Conservation (phyloP, 352 stramenopile genomes). For the Phytophthora cactorum region DNA sequence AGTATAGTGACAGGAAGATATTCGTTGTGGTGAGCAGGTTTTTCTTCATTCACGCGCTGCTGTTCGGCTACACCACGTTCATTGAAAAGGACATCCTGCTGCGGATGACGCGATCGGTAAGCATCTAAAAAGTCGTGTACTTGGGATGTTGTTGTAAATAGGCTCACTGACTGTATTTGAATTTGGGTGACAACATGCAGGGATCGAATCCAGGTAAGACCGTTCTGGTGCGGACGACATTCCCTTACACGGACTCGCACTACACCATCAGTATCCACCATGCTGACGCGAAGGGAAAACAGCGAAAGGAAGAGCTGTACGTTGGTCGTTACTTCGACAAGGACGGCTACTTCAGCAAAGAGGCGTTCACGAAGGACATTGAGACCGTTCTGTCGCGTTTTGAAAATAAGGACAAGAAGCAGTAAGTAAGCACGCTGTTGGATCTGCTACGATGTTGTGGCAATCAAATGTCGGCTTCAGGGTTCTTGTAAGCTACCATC, state of each 20-base stretch:
- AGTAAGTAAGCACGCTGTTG: slow-evolving; percentile 43
- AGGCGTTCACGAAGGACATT: slow-evolving; percentile 76
- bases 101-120: slow-evolving; percentile 72
- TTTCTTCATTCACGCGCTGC: slow-evolving; percentile 79
- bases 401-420: slow-evolving; percentile 78
- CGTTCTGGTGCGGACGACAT: slow-evolving; percentile 70
- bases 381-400: slow-evolving; percentile 65
- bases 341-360: slow-evolving; percentile 86
- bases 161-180: slow-evolving; percentile 5
- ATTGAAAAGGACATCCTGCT: slow-evolving; percentile 85
- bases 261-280: slow-evolving; percentile 72
- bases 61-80: slow-evolving; percentile 73
- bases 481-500: slow-evolving; percentile 97
- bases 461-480: slow-evolving; percentile 76
- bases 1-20: neutral
- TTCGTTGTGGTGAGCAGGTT: slow-evolving; percentile 52
- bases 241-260: slow-evolving; percentile 77
- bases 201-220: slow-evolving; percentile 32
- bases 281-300: slow-evolving; percentile 42
- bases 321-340: slow-evolving; percentile 88
- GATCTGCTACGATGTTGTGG: slow-evolving; percentile 17
- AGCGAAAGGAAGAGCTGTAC: slow-evolving; percentile 74
- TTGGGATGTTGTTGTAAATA: neutral
- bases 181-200: slow-evolving; percentile 25
- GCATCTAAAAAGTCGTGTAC: neutral